Evolutionary conservation across 768 basidiomycete species (phyloP).

Genomic region (Mycena vitilis): DNA sequence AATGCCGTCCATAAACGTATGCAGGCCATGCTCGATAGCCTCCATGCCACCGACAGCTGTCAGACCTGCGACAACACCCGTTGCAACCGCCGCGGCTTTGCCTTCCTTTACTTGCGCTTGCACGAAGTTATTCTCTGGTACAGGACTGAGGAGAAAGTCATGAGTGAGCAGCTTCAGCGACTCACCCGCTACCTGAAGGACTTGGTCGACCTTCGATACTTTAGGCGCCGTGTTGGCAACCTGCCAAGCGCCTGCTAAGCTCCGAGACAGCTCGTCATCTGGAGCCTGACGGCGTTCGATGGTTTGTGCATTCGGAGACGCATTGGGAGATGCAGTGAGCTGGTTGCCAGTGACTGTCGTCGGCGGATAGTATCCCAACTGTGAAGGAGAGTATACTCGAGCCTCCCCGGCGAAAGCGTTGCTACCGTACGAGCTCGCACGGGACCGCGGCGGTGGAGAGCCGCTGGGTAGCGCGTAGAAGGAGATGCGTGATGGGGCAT

Average conservation of each 20-base stretch:
- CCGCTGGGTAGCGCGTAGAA: conserved; percentile 18
- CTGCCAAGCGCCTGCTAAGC: conserved; percentile 32
- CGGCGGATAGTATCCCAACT: conserved; percentile 14
- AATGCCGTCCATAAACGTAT: conserved; percentile 37
- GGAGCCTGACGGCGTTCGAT: conserved; percentile 12
- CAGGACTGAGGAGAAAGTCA: background rate
- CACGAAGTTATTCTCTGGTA: conserved; percentile 23
- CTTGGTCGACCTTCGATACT: conserved; percentile 27
- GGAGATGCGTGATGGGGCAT: background rate
- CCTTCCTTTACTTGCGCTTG: conserved; percentile 25
- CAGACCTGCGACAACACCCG: conserved; percentile 27
- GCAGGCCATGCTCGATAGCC: conserved; percentile 34
- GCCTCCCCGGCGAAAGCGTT: conserved; percentile 10
- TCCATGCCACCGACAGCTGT: conserved; percentile 31
- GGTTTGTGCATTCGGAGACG: background rate
- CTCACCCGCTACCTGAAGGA: conserved; percentile 30
- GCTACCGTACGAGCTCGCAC: conserved; percentile 20
- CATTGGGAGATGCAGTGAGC: conserved; percentile 17
- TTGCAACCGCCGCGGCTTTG: conserved; percentile 20
- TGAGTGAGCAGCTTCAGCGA: background rate
- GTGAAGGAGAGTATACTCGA: conserved; percentile 24
- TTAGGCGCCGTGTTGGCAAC: conserved; percentile 34
- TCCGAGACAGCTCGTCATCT: conserved; percentile 31
- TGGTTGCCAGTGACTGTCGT: conserved; percentile 3
- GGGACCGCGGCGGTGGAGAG: conserved; percentile 26